These are phyloP conservation scores for Hypomyces rosellus DNA, from an alignment of 2,329 filamentous ascomycete species.

Conservation along the genomic window DNA sequence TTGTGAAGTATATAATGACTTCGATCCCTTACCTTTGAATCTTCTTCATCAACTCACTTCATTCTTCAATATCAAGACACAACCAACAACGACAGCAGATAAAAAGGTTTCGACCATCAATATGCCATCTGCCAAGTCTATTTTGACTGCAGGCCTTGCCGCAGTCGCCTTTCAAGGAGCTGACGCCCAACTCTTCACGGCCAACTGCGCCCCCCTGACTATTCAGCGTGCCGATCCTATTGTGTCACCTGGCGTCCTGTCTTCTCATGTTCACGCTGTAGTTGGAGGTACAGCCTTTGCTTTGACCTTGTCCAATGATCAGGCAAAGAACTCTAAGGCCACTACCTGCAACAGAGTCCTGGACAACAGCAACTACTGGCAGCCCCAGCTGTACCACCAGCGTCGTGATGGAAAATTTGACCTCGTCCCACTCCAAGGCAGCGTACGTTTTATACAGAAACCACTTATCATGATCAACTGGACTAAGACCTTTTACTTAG, in stretches of 20 bases:
- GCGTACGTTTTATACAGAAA: conserved; percentile 14
- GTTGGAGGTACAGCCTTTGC: conserved; percentile 58
- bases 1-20: too few relatives aligned
- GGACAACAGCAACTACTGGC: conserved; percentile 65
- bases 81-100: too few relatives aligned
- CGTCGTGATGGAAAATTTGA: conserved; percentile 51
- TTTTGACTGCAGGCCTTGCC: not conserved
- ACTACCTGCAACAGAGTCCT: conserved; percentile 57
- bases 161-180: not conserved
- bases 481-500: conserved; percentile 6
- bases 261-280: conserved; percentile 54
- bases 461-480: not conserved
- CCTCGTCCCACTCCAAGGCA: conserved; percentile 26
- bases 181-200: not conserved
- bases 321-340: conserved; percentile 48
- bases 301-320: conserved; percentile 45
- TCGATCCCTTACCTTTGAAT: too few relatives aligned
- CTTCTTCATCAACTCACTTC: too few relatives aligned
- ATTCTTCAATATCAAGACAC: too few relatives aligned
- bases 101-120: too few relatives aligned
- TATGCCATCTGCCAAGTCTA: too few relatives aligned
- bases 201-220: too few relatives aligned
- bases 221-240: conserved; percentile 47
- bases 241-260: conserved; percentile 45
- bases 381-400: conserved; percentile 48